Evolutionary conservation across 1,139 yeast genomes (phyloP), one percentile per base, ranked within the genome.

Genomic region (Candida sojae): DNA sequence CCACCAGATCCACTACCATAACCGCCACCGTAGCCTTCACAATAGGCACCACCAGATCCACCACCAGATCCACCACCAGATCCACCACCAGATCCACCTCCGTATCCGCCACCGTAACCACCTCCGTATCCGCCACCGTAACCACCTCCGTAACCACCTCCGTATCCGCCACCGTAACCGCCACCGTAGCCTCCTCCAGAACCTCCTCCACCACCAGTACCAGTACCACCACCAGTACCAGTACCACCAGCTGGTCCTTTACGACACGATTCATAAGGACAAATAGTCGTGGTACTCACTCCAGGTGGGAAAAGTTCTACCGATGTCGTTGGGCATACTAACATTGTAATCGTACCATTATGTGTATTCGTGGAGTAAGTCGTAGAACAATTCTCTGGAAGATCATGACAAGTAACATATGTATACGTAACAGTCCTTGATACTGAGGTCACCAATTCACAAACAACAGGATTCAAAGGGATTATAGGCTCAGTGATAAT

Each of bases 171-270:
- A 21, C 38, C 38, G 21, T 5, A 9, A 2, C 38, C 38, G 6
- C 39, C 17, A n/a, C 31, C 31, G 8, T 7, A 10, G 2, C 39
- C 39, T 1, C 7, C 6, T 6, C 29, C 39, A 36, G 21, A 17
- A 17, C 86, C 91, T 4, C 85, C 80, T 4, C 84, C 73, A 3
- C 84, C 89, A 41, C 66, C 69, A 50, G 70, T 71, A 1, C 73
- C n/a, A n/a, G n/a, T n/a, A n/a, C n/a, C n/a, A n/a, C n/a, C n/a
- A n/a, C n/a, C n/a, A n/a, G n/a, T n/a, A n/a, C n/a, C n/a, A 11
- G 29, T 4, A 8, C 31, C 31, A 6, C 31, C 21, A 26, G 6
- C 11, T 10, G 39, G 30, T 21, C 31, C 17, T 37, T 11, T 25
- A 21, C 23, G 37, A 25, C 40, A 37, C 3, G 40, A 25, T 1